Base-by-base conservation (phyloP, 2,329 filamentous ascomycete species). In the Hirsutella rhossiliensis region DNA sequence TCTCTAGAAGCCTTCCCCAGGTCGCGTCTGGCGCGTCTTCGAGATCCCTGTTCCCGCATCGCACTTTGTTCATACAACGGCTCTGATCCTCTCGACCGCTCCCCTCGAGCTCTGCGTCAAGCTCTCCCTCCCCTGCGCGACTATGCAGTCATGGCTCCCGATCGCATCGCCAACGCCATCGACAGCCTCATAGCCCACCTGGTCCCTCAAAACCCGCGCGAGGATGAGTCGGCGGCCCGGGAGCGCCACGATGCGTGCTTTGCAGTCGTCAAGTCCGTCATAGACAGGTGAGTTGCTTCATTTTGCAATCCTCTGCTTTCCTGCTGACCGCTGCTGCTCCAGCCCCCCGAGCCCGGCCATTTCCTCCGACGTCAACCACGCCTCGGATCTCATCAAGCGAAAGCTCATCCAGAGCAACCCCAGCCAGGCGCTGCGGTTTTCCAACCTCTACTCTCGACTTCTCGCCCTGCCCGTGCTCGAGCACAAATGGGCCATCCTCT, bases 401-500 rank as follows among this genome's bases (percentile, higher is more conserved):
- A 87, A 85, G 64, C 72, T 98, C 50, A 78, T 94, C 46, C 79
- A 84, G 54, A 83, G 82, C 52, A 86, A 87, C 56, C 77, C 77
- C 39, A 84, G 76, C 50, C 84, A 89, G 62, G 87, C 89, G 4
- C 72, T 90, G 18, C 78, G 82, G 48, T 95, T 96, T 64, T 84
- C 87, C 20, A 94, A 95, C 57, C 75, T 98, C 27, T 95, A 96
- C 64, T 87, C 87, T 30, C 78, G 87, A 45, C 75, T 98, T 17
- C 72, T 96, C 23, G 85, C 87, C n/a, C 80, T 96, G 51, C 89
- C 89, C 0, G 89, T 97, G 6, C 73, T 98, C 38, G 84, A 86
- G 56, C 85, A 95, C 63, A 98, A 98, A 74, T 97, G 89, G 88
- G 87, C 85, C 3, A 96, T 98, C 51, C 72, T 98, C 18, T 94